Evolutionary conservation across 2,329 filamentous ascomycete species (phyloP).

Genomic region (Botryosphaeria dothidea): DNA sequence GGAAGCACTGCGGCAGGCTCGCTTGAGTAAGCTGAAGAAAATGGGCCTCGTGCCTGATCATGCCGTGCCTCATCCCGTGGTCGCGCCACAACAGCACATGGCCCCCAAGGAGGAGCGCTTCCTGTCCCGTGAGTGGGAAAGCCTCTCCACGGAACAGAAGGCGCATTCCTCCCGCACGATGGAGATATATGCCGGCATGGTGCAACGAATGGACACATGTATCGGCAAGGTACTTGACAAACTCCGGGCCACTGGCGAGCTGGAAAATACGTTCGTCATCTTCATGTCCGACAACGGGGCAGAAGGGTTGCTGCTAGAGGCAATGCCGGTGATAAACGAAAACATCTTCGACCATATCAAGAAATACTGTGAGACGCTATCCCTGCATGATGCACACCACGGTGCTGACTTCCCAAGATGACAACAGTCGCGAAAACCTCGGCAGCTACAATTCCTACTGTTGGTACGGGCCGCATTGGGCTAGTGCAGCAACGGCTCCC

Average conservation of each 20-base stretch:
- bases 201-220: constrained; percentile 35
- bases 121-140: constrained; percentile 24
- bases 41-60: constrained; percentile 27
- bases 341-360: constrained; percentile 33
- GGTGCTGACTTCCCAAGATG: constrained; percentile 22
- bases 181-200: constrained; percentile 41
- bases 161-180: constrained; percentile 40
- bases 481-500: constrained; percentile 27
- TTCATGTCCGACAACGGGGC: constrained; percentile 44
- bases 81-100: constrained; percentile 22
- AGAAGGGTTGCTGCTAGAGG: constrained; percentile 35
- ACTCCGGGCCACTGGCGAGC: constrained; percentile 31
- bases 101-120: constrained; percentile 19
- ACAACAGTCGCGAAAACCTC: constrained; percentile 41
- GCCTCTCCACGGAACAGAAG: constrained; percentile 36
- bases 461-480: constrained; percentile 41
- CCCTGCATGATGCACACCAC: neutral
- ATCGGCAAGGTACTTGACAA: constrained; percentile 36
- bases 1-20: constrained; percentile 25
- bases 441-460: constrained; percentile 35
- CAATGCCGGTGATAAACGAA: constrained; percentile 32
- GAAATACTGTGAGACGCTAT: constrained; percentile 29
- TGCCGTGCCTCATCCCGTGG: constrained; percentile 27
- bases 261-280: constrained; percentile 40
- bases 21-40: constrained; percentile 27